A percentile compares a stretch with the other conserved stretches of the same genome.
phyloP scores from a whole-genome alignment of 768 basidiomycete genomes.

The Lepiota venenata region DNA sequence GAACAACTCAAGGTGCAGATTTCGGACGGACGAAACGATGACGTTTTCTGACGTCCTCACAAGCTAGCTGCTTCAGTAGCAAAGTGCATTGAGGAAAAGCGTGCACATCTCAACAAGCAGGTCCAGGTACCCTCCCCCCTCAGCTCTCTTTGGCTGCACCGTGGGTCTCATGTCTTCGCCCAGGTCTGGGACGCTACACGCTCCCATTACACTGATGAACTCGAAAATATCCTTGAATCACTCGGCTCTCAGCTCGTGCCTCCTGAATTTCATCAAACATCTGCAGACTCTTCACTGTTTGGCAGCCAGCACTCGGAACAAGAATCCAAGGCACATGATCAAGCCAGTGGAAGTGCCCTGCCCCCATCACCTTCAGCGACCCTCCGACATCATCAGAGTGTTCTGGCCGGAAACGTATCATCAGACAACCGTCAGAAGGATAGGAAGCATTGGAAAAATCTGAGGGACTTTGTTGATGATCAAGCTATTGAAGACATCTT shows the following conservation, averaged over 20 bases:
- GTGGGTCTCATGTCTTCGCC: neutral
- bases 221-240: constrained; percentile 70
- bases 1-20: constrained; percentile 69
- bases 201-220: constrained; percentile 52
- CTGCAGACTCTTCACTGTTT: constrained; percentile 72
- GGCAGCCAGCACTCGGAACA: constrained; percentile 66
- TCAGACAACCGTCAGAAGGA: constrained; percentile 29
- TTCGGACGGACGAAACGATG: neutral
- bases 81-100: constrained; percentile 72
- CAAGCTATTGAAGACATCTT: constrained; percentile 73
- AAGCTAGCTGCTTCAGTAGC: constrained; percentile 74
- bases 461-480: constrained; percentile 86
- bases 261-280: constrained; percentile 68
- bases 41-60: neutral
- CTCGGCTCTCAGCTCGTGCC: constrained; percentile 73
- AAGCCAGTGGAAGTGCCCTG: constrained; percentile 11
- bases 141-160: neutral
- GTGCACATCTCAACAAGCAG: constrained; percentile 53
- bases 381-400: constrained; percentile 19
- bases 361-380: constrained; percentile 28
- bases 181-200: constrained; percentile 74
- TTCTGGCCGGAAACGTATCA: neutral
- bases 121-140: constrained; percentile 46
- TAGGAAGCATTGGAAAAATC: constrained; percentile 69
- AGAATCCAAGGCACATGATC: constrained; percentile 18